These are phyloP conservation scores for Scolecobasidium constrictum DNA, from an alignment of 2,329 filamentous ascomycete genomes.

Conservation along the genomic window DNA sequence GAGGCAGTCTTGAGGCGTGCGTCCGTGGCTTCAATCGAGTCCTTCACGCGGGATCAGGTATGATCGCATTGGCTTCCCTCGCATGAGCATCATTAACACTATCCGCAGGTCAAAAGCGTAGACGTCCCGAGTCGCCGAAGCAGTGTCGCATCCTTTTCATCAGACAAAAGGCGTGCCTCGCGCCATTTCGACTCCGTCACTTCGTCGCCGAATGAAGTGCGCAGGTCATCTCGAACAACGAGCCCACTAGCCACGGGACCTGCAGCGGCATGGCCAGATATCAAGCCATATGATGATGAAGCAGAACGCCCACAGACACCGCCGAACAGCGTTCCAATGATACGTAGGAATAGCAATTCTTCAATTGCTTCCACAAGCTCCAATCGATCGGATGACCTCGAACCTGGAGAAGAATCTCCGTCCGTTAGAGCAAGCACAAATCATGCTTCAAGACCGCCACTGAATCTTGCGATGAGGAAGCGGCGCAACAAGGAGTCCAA, in stretches of 20 bases:
- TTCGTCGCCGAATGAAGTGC: background rate
- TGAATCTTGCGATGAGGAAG: conserved; percentile 33
- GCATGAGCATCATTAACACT: conserved; percentile 2
- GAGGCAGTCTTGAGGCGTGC: conserved; percentile 17
- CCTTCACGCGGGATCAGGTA: conserved; percentile 19
- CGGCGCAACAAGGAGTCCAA: conserved; percentile 13
- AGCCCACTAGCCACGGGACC: background rate
- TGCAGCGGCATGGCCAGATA: background rate
- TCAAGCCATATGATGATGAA: background rate
- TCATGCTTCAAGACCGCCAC: conserved; percentile 24
- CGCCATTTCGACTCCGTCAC: background rate
- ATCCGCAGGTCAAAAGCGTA: conserved; percentile 17
- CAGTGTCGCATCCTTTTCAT: background rate
- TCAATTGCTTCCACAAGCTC: conserved; percentile 4
- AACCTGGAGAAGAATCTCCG: conserved; percentile 21
- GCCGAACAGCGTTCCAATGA: background rate
- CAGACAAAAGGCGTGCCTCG: background rate
- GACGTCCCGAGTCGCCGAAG: conserved; percentile 16
- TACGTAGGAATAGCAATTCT: conserved; percentile 1
- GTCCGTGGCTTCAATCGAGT: conserved; percentile 22
- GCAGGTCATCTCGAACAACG: background rate
- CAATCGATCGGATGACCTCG: background rate
- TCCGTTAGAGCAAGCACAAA: conserved; percentile 16
- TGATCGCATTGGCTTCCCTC: conserved; percentile 7
- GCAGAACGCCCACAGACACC: background rate